phyloP scores from a whole-genome alignment of 2,329 filamentous ascomycete species.

The Volutella citrinella region DNA sequence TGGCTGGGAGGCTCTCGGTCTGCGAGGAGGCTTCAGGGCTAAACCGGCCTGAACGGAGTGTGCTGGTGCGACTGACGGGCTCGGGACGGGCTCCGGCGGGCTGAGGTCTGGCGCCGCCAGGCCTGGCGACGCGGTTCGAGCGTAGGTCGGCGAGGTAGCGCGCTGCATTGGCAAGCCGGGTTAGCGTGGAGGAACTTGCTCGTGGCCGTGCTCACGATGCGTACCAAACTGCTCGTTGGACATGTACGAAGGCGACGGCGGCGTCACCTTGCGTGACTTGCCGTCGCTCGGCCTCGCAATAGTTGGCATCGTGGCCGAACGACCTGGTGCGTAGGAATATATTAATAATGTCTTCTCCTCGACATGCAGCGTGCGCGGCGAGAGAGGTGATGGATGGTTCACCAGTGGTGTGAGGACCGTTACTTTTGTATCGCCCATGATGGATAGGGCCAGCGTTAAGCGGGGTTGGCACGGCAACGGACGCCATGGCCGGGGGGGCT shows the following conservation, averaged over 20 bases:
- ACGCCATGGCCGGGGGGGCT: conserved; percentile 2
- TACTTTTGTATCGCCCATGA: conserved; percentile 15
- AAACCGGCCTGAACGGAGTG: conserved; percentile 26
- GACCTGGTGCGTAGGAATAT: conserved; percentile 12
- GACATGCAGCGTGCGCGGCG: conserved; percentile 10
- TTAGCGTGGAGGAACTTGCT: conserved; percentile 14
- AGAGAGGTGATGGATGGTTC: conserved; percentile 6
- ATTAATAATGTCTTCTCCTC: conserved; percentile 16
- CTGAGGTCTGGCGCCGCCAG: conserved; percentile 67
- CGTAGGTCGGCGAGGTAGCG: conserved; percentile 70
- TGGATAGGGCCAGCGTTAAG: conserved; percentile 10
- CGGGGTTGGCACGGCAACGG: conserved; percentile 28
- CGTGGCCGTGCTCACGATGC: conserved; percentile 14
- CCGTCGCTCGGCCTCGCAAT: conserved; percentile 32
- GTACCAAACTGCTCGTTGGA: conserved; percentile 65
- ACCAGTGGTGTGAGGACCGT: conserved; percentile 10
- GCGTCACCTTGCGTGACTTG: conserved; percentile 53
- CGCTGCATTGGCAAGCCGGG: conserved; percentile 42
- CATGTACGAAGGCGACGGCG: conserved; percentile 64
- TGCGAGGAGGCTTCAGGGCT: conserved; percentile 30
- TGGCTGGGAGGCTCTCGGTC: conserved; percentile 19
- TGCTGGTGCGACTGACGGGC: conserved; percentile 30
- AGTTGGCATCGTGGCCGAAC: conserved; percentile 25
- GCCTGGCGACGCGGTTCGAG: conserved; percentile 63
- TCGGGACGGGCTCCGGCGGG: conserved; percentile 36